Evolutionary conservation across 306 rosid species (phyloP), one percentile per base, ranked within the genome.

Genomic region (Vicia faba): DNA sequence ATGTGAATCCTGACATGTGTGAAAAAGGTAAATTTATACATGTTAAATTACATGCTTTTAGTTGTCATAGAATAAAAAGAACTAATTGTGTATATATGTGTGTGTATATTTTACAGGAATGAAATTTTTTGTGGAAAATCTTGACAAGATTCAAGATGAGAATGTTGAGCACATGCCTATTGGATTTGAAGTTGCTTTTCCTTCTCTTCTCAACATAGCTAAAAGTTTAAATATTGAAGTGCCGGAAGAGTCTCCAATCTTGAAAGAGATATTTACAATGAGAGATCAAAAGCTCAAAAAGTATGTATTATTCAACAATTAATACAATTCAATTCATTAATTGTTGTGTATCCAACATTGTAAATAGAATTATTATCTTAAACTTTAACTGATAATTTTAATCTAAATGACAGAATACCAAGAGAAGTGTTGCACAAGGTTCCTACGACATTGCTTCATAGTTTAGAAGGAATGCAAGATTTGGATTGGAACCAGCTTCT

Each of bases 381-480:
- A n/a, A n/a, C n/a, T 0, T 10, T 9, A 40, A 8, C 25, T 69
- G 49, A 28, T 53, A 2, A 41, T 1, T 11, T 53, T 28, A 40
- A 45, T 57, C 11, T 5, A 11, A 44, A 8, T 14, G 61, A 78
- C 67, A 93, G 98, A 84, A 93, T 93, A 70, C 96, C 99, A 50
- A 86, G 79, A 73, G 90, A 88, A 36, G 78, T 84, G 68, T 72
- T 90, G 96, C 99, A 90, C 78, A 86, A 76, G 66, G 87, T 89
- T 66, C 82, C 95, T 40, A 93, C 99, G 12, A 85, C 90, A 16
- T 78, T 93, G 65, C 87, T 93, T 3, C 90, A 86, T 77, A 93
- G 97, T 82, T 83, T 93, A 84, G 99, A 93, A 61, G 99, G 99
- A 4, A 86, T 93, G 96, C 70, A 81, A 44, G 87, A 69, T 6